phyloP scores from a whole-genome alignment of 768 basidiomycete genomes.

The Lyophyllum semitale region DNA sequence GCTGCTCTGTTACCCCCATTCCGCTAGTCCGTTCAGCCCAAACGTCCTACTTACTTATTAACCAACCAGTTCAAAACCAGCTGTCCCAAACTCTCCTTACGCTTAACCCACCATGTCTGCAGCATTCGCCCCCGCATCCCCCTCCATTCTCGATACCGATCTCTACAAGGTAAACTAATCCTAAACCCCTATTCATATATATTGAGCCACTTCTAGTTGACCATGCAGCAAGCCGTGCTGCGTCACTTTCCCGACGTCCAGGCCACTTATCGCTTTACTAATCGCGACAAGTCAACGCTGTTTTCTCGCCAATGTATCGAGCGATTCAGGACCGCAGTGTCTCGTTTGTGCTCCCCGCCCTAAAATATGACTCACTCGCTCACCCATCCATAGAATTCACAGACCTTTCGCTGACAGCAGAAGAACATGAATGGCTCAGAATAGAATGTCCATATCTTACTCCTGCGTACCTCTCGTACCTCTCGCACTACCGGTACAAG shows the following conservation, averaged over 20 bases:
- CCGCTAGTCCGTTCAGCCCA: background rate
- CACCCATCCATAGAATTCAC: slow-evolving; percentile 63
- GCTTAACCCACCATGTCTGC: slow-evolving; percentile 36
- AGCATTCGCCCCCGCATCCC: slow-evolving; percentile 30
- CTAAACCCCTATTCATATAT: background rate
- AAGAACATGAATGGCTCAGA: slow-evolving; percentile 71
- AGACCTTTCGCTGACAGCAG: slow-evolving; percentile 54
- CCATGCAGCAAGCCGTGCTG: slow-evolving; percentile 93
- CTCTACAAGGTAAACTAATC: slow-evolving; percentile 93
- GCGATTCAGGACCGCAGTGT: slow-evolving; percentile 53
- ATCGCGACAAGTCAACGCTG: slow-evolving; percentile 62
- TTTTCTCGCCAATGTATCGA: slow-evolving; percentile 73
- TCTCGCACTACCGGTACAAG: slow-evolving; percentile 68
- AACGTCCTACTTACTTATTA: slow-evolving; percentile 2
- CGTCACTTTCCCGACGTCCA: slow-evolving; percentile 71
- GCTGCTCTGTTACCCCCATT: slow-evolving; percentile 14
- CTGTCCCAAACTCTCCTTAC: background rate
- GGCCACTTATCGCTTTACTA: slow-evolving; percentile 81
- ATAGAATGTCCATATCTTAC: slow-evolving; percentile 75
- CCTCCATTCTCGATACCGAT: slow-evolving; percentile 88
- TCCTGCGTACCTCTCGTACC: slow-evolving; percentile 72
- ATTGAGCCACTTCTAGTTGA: slow-evolving; percentile 52
- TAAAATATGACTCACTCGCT: background rate
- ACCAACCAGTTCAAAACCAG: too few species aligned
- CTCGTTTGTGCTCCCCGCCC: slow-evolving; percentile 42